phyloP scores from a whole-genome alignment of 1,284 basidiomycete genomes.

The Leccinum pachyderme region DNA sequence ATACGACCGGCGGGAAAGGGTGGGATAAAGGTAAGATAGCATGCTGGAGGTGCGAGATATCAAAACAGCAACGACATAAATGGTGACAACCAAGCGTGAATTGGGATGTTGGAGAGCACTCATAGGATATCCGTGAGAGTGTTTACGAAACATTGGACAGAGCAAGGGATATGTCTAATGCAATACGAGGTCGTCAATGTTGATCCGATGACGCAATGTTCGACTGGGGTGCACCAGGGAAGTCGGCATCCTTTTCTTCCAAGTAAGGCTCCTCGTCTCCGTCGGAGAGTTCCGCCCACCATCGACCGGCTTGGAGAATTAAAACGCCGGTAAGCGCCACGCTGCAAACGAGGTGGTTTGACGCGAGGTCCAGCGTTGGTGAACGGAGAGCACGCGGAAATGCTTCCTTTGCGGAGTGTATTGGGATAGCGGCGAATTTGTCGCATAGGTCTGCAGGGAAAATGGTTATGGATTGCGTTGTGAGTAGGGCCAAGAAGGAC shows the following conservation, averaged over 20 bases:
- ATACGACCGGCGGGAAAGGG: neutral
- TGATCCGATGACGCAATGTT: conserved; percentile 2
- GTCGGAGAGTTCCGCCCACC: conserved; percentile 74
- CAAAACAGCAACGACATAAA: conserved; percentile 31
- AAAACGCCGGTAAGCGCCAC: conserved; percentile 80
- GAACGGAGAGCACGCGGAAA: conserved; percentile 57
- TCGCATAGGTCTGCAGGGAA: conserved; percentile 46
- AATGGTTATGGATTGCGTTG: neutral
- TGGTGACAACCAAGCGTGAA: conserved; percentile 16
- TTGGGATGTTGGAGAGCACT: neutral
- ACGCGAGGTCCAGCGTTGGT: conserved; percentile 72
- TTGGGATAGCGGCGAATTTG: conserved; percentile 55
- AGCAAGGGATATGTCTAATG: neutral
- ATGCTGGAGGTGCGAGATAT: conserved; percentile 24
- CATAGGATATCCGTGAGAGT: conserved; percentile 8
- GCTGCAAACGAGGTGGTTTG: conserved; percentile 77
- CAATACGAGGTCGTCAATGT: conserved; percentile 9
- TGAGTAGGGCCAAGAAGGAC: conserved; percentile 31
- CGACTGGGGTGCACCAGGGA: conserved; percentile 8
- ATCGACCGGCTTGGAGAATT: conserved; percentile 73
- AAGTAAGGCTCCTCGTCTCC: conserved; percentile 43
- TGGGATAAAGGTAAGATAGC: conserved; percentile 15
- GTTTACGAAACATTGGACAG: conserved; percentile 2
- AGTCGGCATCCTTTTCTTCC: conserved; percentile 27
- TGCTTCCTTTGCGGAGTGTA: conserved; percentile 42